Base-by-base conservation (phyloP, 2,329 filamentous ascomycete genomes). In the Diaporthe sp. region DNA sequence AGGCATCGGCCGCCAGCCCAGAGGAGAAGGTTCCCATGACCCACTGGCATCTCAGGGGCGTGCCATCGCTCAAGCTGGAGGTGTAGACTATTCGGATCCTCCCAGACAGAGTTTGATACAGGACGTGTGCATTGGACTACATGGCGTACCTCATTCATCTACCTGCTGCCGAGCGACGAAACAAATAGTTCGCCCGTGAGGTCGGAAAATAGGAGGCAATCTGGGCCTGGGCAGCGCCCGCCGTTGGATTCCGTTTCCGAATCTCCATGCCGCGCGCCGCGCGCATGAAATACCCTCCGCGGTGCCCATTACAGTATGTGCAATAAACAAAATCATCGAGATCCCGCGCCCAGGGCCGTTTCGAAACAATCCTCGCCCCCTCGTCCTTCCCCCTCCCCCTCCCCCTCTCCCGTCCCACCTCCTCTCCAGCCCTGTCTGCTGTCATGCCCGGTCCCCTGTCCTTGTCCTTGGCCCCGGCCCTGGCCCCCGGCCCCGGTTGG, bases 91-190 rank as follows among this genome's bases (percentile, higher is more conserved):
- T 6, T 50, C 28, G 42, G 42, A n/a, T 66, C 60, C 40, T 66
- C 40, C 60, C 28, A 66, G 60, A 66, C 60, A 66, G 40, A 66
- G 60, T 66, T 66, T 67, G 61, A 67, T 50, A 35, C 61, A 67
- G 64, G 64, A 35, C n/a, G 40, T 45, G 47, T 50, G 47, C 64
- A 68, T 54, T 54, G 19, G 17, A 19, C 40, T 17, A 30, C 25
- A 47, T 47, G 10, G 64, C 47, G 47, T 40, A 54, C 64, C 47
- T 19, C n/a, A 1, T 13, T 68, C 64, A 68, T 68, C 64, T 68
- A 54, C 33, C 33, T 68, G 45, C 30, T 15, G 61, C 45, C 30
- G 30, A 25, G 61, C 6, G 19, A 25, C n/a, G 25, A 42, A 17
- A 4, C 42, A 2, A 33, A 40, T n/a, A 38, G 28, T 45, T 25